Conservation (phyloP, 139 green algal species). For the Zygnema cylindricum region DNA sequence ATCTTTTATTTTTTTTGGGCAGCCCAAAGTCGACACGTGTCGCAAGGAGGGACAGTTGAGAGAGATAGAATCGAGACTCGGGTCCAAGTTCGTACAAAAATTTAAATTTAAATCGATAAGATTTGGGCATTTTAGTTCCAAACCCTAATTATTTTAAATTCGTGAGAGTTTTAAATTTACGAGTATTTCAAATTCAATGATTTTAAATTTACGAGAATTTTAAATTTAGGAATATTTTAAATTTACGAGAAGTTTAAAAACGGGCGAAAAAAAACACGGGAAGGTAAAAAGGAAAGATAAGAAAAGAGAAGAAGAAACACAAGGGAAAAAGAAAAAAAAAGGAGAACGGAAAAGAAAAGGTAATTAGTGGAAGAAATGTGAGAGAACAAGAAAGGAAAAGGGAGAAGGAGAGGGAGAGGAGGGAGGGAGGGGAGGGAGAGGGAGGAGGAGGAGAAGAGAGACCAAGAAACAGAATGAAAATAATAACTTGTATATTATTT, state of each 20-base stretch:
- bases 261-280: neutral
- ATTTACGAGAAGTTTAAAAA: neutral
- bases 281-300: neutral
- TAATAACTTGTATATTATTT: too few relatives aligned
- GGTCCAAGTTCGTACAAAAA: neutral
- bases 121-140: neutral
- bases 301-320: neutral
- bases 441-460: neutral
- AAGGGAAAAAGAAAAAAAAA: neutral
- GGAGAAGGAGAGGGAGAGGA: neutral
- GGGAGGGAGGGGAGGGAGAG: neutral
- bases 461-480: too few relatives aligned
- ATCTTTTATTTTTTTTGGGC: neutral
- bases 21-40: neutral
- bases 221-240: neutral
- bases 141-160: constrained; percentile 7
- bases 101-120: neutral
- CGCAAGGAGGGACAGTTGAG: neutral
- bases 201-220: neutral
- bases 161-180: neutral
- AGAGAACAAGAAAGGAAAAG: neutral
- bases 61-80: neutral
- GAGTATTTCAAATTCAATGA: neutral
- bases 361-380: neutral
- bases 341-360: neutral